Percentiles rank a stretch among this genome's conserved stretches.
These are phyloP conservation scores for Nosema granulosis DNA, from an alignment of 371 early-diverging fungal genomes.

Conservation along the genomic window DNA sequence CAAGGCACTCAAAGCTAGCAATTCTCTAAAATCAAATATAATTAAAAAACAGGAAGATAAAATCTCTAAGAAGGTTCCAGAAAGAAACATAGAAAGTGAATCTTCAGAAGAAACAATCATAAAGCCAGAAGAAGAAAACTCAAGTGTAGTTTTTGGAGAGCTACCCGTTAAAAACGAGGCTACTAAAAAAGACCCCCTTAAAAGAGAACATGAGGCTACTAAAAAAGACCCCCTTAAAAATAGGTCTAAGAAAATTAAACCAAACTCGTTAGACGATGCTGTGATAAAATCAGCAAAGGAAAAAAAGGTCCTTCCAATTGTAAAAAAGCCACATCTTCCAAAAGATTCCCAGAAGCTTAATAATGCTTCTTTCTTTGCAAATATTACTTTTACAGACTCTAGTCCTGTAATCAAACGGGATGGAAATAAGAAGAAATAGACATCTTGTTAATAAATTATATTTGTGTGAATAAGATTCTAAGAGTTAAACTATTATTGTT, in stretches of 20 bases:
- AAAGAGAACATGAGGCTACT: not conserved
- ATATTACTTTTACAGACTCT: constrained; percentile 46
- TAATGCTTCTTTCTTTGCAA: constrained; percentile 50
- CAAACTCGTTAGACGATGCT: not conserved
- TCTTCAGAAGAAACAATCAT: not conserved
- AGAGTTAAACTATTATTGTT: too few species aligned
- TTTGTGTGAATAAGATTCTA: too few species aligned
- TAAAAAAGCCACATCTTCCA: not conserved
- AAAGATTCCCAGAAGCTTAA: constrained; percentile 7
- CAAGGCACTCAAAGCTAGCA: not conserved
- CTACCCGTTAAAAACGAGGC: not conserved
- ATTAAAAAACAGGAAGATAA: constrained; percentile 3
- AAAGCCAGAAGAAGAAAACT: constrained; percentile 5
- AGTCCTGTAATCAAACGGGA: constrained; percentile 48
- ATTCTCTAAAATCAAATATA: not conserved
- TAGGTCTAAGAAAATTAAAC: not conserved
- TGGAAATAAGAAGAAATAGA: not conserved
- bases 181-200: not conserved
- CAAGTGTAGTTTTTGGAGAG: not conserved
- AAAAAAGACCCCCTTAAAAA: not conserved
- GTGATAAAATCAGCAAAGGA: not conserved
- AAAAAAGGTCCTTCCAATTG: not conserved
- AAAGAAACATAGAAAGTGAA: not conserved
- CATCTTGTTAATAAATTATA: too few species aligned
- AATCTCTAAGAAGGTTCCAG: not conserved